Evolutionary conservation across 768 basidiomycete species (phyloP), one percentile per base, ranked within the genome.

Genomic region (Crassisporium funariophilum): DNA sequence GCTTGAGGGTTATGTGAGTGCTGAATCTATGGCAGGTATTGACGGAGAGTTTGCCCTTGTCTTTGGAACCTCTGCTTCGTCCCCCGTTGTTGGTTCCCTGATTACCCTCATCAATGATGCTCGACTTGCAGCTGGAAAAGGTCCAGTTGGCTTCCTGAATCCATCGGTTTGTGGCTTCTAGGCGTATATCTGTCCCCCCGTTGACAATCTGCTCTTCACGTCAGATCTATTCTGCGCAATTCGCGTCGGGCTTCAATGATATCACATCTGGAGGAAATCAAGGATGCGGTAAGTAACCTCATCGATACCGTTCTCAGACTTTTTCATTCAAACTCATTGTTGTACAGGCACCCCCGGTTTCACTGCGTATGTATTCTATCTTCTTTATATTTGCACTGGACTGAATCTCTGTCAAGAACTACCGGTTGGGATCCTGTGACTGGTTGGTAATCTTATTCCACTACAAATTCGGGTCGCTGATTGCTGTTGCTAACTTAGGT

Each of bases 41-140:
- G 67, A 73, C 20, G 75, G 73, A 34, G 62, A 62, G 35, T 75
- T 72, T 34, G 56, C 27, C 1, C 70, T 60, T 1, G 67, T 77
- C 1, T 77, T 70, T 33, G 80, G 81, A 11, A 81, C 80, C 2
- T 78, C 76, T 1, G 75, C 75, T 0, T 61, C 78, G 1, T 44
- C 78, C 1, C 80, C 80, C 1, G 75, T 77, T 4, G 65, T 78
- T 2, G 79, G 71, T 5, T 68, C 76, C 2, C 71, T 81, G 20
- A 64, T 81, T 35, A 66, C 80, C 3, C 61, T 79, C 60, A 60
- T 81, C 31, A 81, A 81, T 46, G 81, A 81, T 52, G 78, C 75
- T 0, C 71, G 79, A 3, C 55, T 82, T 19, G 65, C 69, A 4
- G 7, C 9, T 1, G 65, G 67, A 12, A 81, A 80, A 58, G 40